Evolutionary conservation across 108 stramenopile genomes (phyloP).

Genomic region (Pseudonitzschia multiseries): DNA sequence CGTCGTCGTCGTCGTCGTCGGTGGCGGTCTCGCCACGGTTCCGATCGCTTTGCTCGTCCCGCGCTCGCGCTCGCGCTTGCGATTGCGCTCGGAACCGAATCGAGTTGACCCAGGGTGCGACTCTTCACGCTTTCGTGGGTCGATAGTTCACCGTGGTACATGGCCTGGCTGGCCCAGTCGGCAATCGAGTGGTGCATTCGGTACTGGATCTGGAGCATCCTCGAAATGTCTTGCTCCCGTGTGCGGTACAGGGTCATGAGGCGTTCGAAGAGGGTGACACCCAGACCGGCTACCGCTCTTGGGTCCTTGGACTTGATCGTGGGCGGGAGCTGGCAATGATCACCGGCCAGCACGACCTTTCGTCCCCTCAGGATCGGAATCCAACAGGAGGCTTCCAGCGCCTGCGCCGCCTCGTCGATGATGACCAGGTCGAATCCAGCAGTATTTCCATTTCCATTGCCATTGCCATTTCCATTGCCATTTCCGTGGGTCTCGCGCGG

Average conservation of each 20-base stretch:
- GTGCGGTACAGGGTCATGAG: conserved; percentile 69
- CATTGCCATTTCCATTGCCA: too few relatives aligned
- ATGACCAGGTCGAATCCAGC: conserved; percentile 92
- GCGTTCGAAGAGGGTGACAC: conserved; percentile 93
- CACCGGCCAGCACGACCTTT: conserved; percentile 89
- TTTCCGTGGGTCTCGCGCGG: conserved; percentile 17
- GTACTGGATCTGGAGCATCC: conserved; percentile 94
- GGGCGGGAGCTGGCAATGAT: conserved; percentile 98
- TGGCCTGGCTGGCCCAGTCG: conserved; percentile 90
- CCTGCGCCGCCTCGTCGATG: conserved; percentile 99
- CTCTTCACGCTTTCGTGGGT: conserved; percentile 62
- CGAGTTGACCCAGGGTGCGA: conserved; percentile 56
- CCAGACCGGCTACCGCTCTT: conserved; percentile 64
- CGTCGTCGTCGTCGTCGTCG: too few relatives aligned
- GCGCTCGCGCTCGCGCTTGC: neutral
- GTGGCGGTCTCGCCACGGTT: conserved; percentile 2
- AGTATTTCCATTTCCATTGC: too few relatives aligned
- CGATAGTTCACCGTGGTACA: conserved; percentile 77
- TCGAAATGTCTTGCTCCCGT: conserved; percentile 34
- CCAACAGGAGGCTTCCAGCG: conserved; percentile 95
- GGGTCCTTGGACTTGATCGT: conserved; percentile 73
- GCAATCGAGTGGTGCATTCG: conserved; percentile 94
- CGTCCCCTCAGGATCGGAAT: conserved; percentile 84
- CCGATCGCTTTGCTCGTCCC: neutral
- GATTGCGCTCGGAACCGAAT: neutral